These are phyloP conservation scores for Hemisphaericaspora xylofermentans DNA, from an alignment of 1,139 yeast genomes.

Conservation along the genomic window DNA sequence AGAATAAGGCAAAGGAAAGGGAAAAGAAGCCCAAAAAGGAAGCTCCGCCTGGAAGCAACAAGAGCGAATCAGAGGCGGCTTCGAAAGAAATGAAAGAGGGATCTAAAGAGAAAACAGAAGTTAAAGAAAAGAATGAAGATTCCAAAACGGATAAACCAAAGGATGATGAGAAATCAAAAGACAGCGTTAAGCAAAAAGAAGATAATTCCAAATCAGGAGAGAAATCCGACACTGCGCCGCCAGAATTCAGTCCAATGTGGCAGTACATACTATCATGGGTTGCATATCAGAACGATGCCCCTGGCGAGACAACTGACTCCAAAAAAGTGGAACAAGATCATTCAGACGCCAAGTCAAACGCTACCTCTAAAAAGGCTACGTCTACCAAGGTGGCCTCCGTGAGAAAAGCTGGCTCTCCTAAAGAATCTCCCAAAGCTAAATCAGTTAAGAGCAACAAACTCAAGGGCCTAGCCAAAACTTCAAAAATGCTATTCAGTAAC, in stretches of 20 bases:
- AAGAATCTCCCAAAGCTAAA: background rate
- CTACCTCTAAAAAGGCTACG: background rate
- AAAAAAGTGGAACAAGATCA: background rate
- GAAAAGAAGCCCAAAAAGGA: slow-evolving; percentile 12
- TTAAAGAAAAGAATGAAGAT: background rate
- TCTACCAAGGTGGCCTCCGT: too few species aligned
- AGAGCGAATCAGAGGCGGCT: background rate
- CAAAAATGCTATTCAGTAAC: slow-evolving; percentile 24
- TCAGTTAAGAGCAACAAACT: slow-evolving; percentile 12
- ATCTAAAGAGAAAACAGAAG: slow-evolving; percentile 1
- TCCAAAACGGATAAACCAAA: slow-evolving; percentile 1
- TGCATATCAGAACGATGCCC: slow-evolving; percentile 22
- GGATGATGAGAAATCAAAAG: background rate
- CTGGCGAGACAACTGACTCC: slow-evolving; percentile 2
- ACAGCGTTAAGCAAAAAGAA: too few species aligned
- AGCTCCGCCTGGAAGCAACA: slow-evolving; percentile 4
- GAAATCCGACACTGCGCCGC: slow-evolving; percentile 11
- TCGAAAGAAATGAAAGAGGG: slow-evolving; percentile 13
- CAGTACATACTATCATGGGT: slow-evolving; percentile 39
- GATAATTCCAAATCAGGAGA: slow-evolving; percentile 9
- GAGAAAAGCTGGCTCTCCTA: background rate
- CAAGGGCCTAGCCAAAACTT: slow-evolving; percentile 23
- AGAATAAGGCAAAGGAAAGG: slow-evolving; percentile 11
- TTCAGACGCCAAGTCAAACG: slow-evolving; percentile 1
- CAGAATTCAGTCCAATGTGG: slow-evolving; percentile 38